These are phyloP conservation scores for Termitomyces sp. DNA, from an alignment of 768 basidiomycete species.

Conservation along the genomic window DNA sequence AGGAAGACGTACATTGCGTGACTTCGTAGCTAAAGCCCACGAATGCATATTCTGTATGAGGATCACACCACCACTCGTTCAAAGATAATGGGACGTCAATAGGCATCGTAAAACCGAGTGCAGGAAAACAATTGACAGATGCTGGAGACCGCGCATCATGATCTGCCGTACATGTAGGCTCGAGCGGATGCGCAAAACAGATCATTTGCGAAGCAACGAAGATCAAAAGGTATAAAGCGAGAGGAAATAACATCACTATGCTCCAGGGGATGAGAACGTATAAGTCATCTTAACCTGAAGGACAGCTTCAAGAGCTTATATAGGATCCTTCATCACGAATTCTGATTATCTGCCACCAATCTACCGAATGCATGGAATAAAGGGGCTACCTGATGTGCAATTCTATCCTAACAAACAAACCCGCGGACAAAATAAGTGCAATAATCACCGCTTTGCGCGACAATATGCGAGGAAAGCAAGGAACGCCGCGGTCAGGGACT, in stretches of 20 bases:
- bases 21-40: slow-evolving; percentile 77
- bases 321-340: slow-evolving; percentile 37
- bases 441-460: neutral
- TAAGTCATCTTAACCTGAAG: neutral
- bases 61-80: slow-evolving; percentile 62
- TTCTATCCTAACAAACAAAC: neutral
- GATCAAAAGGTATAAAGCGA: neutral
- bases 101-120: slow-evolving; percentile 42
- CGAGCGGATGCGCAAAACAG: slow-evolving; percentile 11
- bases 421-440: slow-evolving; percentile 7
- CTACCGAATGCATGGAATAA: slow-evolving; percentile 1
- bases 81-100: slow-evolving; percentile 38
- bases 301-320: slow-evolving; percentile 7
- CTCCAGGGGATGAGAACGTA: neutral
- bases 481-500: slow-evolving; percentile 6
- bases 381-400: slow-evolving; percentile 9
- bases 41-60: slow-evolving; percentile 66
- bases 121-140: slow-evolving; percentile 21
- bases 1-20: slow-evolving; percentile 46
- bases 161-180: slow-evolving; percentile 11
- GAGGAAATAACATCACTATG: neutral
- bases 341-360: neutral
- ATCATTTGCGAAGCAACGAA: neutral
- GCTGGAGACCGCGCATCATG: slow-evolving; percentile 7
- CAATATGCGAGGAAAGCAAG: neutral